Conservation (phyloP, 169 alveolate species). For the Eimeria necatrix region DNA sequence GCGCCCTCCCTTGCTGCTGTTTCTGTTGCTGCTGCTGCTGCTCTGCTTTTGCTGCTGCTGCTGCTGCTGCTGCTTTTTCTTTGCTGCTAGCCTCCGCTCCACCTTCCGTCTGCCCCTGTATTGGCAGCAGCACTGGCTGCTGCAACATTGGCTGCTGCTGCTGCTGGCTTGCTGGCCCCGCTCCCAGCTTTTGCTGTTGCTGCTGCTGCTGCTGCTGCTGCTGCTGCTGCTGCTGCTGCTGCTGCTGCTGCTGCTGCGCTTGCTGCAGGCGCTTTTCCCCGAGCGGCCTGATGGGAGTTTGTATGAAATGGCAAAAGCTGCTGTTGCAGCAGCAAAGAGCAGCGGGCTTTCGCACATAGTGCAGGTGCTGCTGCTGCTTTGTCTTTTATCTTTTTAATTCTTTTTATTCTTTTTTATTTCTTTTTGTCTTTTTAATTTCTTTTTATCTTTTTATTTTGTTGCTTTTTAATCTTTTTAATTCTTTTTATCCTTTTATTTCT, state of each 20-base stretch:
- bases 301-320: conserved; percentile 3
- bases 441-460: too few relatives aligned
- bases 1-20: neutral
- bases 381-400: neutral
- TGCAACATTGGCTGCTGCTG: neutral
- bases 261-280: neutral
- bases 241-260: neutral
- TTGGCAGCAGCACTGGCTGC: neutral
- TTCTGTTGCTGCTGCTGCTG: too few relatives aligned
- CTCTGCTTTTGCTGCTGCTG: too few relatives aligned
- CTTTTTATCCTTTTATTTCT: neutral
- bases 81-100: too few relatives aligned
- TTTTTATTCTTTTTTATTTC: neutral
- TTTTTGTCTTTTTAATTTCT: neutral
- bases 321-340: conserved; percentile 27
- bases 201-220: too few relatives aligned
- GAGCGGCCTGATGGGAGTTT: neutral
- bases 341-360: neutral
- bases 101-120: too few relatives aligned
- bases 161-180: neutral
- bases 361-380: neutral
- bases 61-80: too few relatives aligned
- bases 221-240: neutral
- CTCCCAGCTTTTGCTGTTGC: neutral
- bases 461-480: neutral